Base-by-base conservation (phyloP, 1,284 basidiomycete genomes). In the Cutaneotrichosporon cutaneum region DNA sequence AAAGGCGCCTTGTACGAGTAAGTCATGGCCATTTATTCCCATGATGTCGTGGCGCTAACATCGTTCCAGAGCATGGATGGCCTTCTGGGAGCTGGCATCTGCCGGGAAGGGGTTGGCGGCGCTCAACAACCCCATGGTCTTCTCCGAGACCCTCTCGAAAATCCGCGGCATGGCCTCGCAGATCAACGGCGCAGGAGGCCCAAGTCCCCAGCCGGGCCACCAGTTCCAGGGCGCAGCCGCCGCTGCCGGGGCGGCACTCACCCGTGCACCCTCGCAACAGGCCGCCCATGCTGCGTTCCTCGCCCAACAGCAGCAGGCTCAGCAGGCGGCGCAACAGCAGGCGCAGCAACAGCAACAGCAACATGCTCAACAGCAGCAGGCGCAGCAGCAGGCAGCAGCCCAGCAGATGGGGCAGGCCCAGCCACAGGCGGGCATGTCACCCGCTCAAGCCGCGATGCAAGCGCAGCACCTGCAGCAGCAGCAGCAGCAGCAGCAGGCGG, bases 11-110 rank as follows among this genome's bases (percentile, higher is more conserved):
- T 82, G 36, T 72, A 73, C 60, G 80, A 82, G 78, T 81, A 58
- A 71, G 78, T 73, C 4, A 22, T 32, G 14, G 27, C 18, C 16
- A 33, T 21, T 16, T 9, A 18, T n/a, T 32, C 14, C 4, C n/a
- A 3, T 14, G 30, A 11, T n/a, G n/a, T 30, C 21, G 33, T 13
- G 27, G 14, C 7, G 26, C 63, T 64, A 26, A 68, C 48, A 33
- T 26, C 4, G 13, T 13, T 22, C 24, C 55, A 80, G 79, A 57
- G 77, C 78, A 71, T 82, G 81, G 81, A 66, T 71, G 21, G 72
- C 77, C 9, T 82, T 81, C 55, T 80, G 78, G 77, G 81, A 82
- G 39, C 70, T 78, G 2, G 79, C 80, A 51, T 77, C 72, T 21
- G 75, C 73, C 9, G 74, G 77, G 0, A 80, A 78, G 56, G 73